phyloP scores from a whole-genome alignment of 2,329 filamentous ascomycete genomes.

The Blastomyces emzantsi region DNA sequence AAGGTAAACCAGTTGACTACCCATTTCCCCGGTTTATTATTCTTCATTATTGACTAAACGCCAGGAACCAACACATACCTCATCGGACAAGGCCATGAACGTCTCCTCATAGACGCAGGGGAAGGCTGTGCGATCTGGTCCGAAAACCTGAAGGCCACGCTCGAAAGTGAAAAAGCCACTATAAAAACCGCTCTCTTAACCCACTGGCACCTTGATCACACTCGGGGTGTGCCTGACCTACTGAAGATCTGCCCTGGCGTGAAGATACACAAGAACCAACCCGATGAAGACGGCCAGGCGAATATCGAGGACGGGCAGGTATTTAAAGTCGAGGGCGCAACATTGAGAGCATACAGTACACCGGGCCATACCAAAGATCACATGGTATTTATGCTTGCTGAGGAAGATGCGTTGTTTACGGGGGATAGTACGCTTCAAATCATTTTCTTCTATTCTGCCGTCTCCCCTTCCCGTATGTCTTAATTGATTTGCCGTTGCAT shows the following conservation, averaged over 20 bases:
- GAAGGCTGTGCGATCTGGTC: slow-evolving; percentile 72
- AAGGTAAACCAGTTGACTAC: neutral
- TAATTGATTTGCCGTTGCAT: no score
- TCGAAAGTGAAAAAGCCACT: slow-evolving; percentile 58
- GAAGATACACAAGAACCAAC: slow-evolving; percentile 57
- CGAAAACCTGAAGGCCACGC: slow-evolving; percentile 51
- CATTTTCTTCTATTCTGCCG: neutral
- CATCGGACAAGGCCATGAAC: slow-evolving; percentile 60
- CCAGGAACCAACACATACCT: slow-evolving; percentile 92
- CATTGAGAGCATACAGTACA: slow-evolving; percentile 56
- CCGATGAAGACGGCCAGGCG: slow-evolving; percentile 39
- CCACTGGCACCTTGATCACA: slow-evolving; percentile 89
- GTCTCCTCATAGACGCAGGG: slow-evolving; percentile 84
- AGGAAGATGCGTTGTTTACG: slow-evolving; percentile 76
- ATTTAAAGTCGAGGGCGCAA: slow-evolving; percentile 47
- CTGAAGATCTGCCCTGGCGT: slow-evolving; percentile 53
- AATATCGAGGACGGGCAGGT: slow-evolving; percentile 49
- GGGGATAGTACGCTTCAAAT: slow-evolving; percentile 52
- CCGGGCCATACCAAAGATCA: slow-evolving; percentile 79
- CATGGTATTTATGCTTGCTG: slow-evolving; percentile 64
- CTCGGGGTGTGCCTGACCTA: slow-evolving; percentile 64
- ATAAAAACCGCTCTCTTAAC: slow-evolving; percentile 68
- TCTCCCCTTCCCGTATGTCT: neutral
- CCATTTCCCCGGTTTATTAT: neutral
- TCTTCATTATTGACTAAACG: neutral